A percentile compares a stretch with the other conserved stretches of the same genome.
Conservation (phyloP, 192 early-diverging fungal genomes). For the Paraglomus brasilianum region DNA sequence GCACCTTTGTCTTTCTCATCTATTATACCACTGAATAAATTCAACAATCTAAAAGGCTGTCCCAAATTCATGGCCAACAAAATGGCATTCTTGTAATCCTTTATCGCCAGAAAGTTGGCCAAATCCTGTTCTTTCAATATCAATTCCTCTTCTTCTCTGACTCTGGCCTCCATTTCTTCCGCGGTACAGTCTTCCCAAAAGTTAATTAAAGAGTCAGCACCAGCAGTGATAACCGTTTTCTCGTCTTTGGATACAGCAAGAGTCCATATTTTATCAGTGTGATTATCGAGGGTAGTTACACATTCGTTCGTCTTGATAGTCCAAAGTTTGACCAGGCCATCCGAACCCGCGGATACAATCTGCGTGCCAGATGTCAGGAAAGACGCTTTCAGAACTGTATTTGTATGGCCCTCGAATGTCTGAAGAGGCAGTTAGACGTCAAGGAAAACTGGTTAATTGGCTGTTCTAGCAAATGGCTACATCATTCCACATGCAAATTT, state of each 20-base stretch:
- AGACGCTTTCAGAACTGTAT: constrained; percentile 82
- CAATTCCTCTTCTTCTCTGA: constrained; percentile 68
- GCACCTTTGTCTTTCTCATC: constrained; percentile 45
- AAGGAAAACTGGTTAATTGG: background rate
- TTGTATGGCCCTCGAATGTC: constrained; percentile 98
- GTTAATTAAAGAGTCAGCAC: constrained; percentile 86
- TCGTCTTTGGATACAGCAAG: constrained; percentile 73
- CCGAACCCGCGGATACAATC: constrained; percentile 82
- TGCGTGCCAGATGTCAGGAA: constrained; percentile 90
- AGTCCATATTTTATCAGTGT: constrained; percentile 96
- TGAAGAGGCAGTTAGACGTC: constrained; percentile 19
- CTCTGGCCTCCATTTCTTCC: constrained; percentile 75
- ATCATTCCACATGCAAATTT: background rate
- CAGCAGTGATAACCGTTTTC: constrained; percentile 78
- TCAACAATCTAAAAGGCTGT: constrained; percentile 82
- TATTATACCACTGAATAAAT: constrained; percentile 65
- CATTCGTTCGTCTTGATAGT: constrained; percentile 90
- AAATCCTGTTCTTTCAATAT: constrained; percentile 89
- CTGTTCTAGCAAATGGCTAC: background rate
- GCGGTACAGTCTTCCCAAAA: constrained; percentile 93
- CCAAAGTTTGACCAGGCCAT: constrained; percentile 97
- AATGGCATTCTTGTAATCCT: constrained; percentile 93
- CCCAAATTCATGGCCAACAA: constrained; percentile 84
- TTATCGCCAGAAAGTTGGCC: constrained; percentile 77
- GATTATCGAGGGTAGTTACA: constrained; percentile 86